Evolutionary conservation across 2,329 filamentous ascomycete genomes (phyloP), one percentile per base, ranked within the genome.

Genomic region (Pseudogymnoascus sp.): DNA sequence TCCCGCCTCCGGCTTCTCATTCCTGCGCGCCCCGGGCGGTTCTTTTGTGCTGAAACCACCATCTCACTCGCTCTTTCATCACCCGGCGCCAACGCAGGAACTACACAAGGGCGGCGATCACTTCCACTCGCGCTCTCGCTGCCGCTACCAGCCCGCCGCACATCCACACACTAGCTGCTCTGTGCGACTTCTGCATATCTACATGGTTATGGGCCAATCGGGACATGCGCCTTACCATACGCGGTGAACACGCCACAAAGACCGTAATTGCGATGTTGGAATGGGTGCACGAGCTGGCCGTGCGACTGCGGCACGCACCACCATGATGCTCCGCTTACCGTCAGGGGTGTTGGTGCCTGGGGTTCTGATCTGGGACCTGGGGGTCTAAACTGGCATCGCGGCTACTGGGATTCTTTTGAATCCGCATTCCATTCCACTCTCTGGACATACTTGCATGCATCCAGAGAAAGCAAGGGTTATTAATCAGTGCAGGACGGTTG

Each of bases 221-320:
- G 45, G 45, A 30, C n/a, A n/a, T 30, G 5, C 45, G 26, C 26
- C 45, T 30, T 52, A 15, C 13, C 45, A 30, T 48, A 15, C 26
- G 26, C 45, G 45, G 45, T 18, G 45, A 19, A 52, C n/a, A 30
- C 26, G 45, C 26, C 45, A 33, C 45, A 52, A 19, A 18, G 26
- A 18, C 45, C 45, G 45, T 52, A 52, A 52, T 52, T 52, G 45
- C 45, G 45, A 52, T 52, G 45, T 52, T 52, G 45, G 45, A 45
- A 52, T 19, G 26, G 45, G n/a, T 18, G 45, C 45, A 52, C 45
- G 12, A 52, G 13, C 15, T 52, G n/a, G 45, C 33, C 33, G 45
- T 52, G 15, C 13, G 8, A 30, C 15, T 52, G 45, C 15, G 19
- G 15, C 26, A 33, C 3, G 26, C 26, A 9, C 45, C 26, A 33